A percentile compares a stretch with the other conserved stretches of the same genome.
phyloP scores from a whole-genome alignment of 345 rosid genomes.

The Salix viminalis region DNA sequence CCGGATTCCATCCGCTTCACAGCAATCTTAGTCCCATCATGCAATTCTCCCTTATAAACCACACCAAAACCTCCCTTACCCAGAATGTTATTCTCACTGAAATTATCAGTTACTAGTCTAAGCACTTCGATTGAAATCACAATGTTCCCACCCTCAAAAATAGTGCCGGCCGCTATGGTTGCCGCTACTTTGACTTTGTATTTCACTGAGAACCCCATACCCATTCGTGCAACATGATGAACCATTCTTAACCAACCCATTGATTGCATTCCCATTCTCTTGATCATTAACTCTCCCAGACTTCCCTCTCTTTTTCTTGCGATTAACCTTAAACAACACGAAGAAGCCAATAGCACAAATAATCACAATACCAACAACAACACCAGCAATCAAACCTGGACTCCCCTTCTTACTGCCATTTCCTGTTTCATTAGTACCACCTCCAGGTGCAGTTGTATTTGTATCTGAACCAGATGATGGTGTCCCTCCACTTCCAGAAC shows the following conservation, averaged over 20 bases:
- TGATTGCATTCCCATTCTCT: constrained; percentile 37
- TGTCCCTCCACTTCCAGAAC: constrained; percentile 21
- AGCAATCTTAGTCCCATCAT: constrained; percentile 80
- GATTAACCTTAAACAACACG: constrained; percentile 42
- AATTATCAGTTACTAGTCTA: constrained; percentile 63
- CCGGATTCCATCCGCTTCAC: constrained; percentile 79
- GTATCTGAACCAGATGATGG: constrained; percentile 1
- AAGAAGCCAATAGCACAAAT: constrained; percentile 40
- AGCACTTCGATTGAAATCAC: constrained; percentile 66
- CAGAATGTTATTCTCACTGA: constrained; percentile 58
- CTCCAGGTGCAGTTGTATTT: background rate
- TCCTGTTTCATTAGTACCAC: constrained; percentile 22
- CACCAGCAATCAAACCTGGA: constrained; percentile 39
- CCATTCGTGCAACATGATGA: constrained; percentile 22
- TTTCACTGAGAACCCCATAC: constrained; percentile 35
- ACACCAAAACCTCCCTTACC: constrained; percentile 92
- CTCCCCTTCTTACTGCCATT: constrained; percentile 29
- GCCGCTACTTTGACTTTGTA: constrained; percentile 60
- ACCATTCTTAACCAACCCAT: constrained; percentile 29
- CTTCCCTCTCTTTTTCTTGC: constrained; percentile 36
- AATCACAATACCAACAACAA: constrained; percentile 42
- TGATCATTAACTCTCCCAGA: constrained; percentile 39
- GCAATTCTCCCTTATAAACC: constrained; percentile 76
- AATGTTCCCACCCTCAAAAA: constrained; percentile 58
- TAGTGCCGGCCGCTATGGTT: constrained; percentile 45